Evolutionary conservation across 108 stramenopile species (phyloP), one percentile per base, ranked within the genome.

Genomic region (Skeletonema tropicum): DNA sequence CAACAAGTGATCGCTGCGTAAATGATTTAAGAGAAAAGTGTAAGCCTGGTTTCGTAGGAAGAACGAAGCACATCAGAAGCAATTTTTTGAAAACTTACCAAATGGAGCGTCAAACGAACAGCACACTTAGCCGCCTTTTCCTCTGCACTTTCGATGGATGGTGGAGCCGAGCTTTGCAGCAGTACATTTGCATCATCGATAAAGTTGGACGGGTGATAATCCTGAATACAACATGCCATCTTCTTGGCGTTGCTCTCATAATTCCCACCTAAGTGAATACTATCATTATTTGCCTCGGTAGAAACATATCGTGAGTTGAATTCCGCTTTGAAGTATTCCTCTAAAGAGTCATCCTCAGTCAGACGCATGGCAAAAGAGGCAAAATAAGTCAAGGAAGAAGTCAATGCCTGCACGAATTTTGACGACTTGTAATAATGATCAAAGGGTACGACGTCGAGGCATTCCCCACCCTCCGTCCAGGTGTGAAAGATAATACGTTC

Each of bases 1-100:
- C 69, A 46, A 83, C 74, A 21, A 88, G 52, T 13, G 89, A 87
- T 65, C 93, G 77, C 57, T 88, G 19, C 83, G 58, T 90, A 89
- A 29, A 94, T 63, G 38, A 13, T 77, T 70, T 13, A 90, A 80
- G 31, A 75, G 79, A 68, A 90, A 90, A 29, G 83, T 65, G 17
- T 83, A 48, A 42, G 78, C 76, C 60, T 90, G 88, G 25, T 83
- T 83, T 13, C 26, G 26, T 29, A 46, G 19, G 17, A 19, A 19
- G n/a, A 19, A 19, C 17, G 13, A 49, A 46, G 13, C 3, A 19
- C 48, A 49, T n/a, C 3, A 49, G 45, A 49, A 49, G 17, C 17
- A 17, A 49, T 49, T 6, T 49, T 49, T 1, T 19, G n/a, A 3
- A 19, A 19, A 49, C 48, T n/a, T 49, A 49, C 48, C 48, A 49